A percentile compares a stretch with the other conserved stretches of the same genome.
These are phyloP conservation scores for Aureobasidium sp. DNA, from an alignment of 2,329 filamentous ascomycete species.

Conservation along the genomic window DNA sequence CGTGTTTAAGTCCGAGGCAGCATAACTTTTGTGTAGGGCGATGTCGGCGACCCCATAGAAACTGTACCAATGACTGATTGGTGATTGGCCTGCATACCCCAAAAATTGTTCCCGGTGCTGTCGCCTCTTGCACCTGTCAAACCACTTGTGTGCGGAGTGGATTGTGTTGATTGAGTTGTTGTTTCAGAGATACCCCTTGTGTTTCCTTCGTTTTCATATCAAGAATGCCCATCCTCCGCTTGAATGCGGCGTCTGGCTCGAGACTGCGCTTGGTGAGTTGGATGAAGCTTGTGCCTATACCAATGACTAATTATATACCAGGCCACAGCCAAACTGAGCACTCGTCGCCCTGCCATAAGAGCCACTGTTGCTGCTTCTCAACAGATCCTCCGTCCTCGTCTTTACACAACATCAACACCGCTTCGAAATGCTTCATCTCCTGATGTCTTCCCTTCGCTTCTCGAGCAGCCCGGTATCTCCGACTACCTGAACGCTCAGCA, in stretches of 20 bases:
- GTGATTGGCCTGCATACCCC: background rate
- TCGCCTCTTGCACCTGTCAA: background rate
- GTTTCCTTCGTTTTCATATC: background rate
- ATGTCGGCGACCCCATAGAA: background rate
- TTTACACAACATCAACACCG: conserved; percentile 14
- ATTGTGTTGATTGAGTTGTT: background rate
- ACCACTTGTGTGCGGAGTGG: background rate
- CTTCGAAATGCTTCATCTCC: conserved; percentile 31
- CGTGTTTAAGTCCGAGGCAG: background rate
- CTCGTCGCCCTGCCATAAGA: conserved; percentile 6
- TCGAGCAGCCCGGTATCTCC: conserved; percentile 54
- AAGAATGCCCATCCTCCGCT: conserved; percentile 2
- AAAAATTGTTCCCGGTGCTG: background rate
- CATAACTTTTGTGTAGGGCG: too few relatives aligned
- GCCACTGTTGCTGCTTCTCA: background rate
- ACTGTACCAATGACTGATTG: background rate
- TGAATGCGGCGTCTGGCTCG: conserved; percentile 7
- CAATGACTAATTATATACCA: conserved; percentile 1
- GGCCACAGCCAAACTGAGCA: conserved; percentile 14
- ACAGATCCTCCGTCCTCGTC: conserved; percentile 5
- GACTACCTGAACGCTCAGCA: conserved; percentile 59
- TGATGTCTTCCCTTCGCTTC: conserved; percentile 58
- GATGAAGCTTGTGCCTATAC: background rate
- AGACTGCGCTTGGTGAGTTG: conserved; percentile 11
- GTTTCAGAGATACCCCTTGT: background rate